Evolutionary conservation across 306 rosid genomes (phyloP).

Genomic region (Canavalia ensiformis): DNA sequence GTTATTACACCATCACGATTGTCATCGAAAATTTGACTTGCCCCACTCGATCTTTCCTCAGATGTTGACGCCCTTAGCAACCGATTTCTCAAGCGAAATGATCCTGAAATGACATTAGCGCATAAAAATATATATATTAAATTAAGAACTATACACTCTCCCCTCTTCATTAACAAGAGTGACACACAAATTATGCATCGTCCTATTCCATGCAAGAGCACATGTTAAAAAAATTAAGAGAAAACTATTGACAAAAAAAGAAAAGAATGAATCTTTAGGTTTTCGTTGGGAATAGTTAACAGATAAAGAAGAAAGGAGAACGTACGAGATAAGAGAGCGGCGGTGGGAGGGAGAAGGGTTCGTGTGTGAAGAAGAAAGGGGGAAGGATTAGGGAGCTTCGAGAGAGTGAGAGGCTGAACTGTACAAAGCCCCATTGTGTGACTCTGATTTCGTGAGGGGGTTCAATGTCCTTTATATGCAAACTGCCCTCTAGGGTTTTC

Average conservation of each 20-base stretch:
- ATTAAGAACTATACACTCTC: neutral
- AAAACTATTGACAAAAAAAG: neutral
- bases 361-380: slow-evolving; percentile 32
- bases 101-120: slow-evolving; percentile 45
- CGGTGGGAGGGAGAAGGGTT: slow-evolving; percentile 5
- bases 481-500: slow-evolving; percentile 52
- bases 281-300: slow-evolving; percentile 1
- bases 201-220: no score
- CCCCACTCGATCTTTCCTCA: slow-evolving; percentile 54
- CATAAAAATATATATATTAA: neutral
- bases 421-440: slow-evolving; percentile 47
- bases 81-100: slow-evolving; percentile 42
- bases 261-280: neutral
- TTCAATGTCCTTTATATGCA: slow-evolving; percentile 31
- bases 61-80: slow-evolving; percentile 46
- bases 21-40: slow-evolving; percentile 39
- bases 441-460: neutral
- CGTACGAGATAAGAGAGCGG: slow-evolving; percentile 49
- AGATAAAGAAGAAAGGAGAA: slow-evolving; percentile 36
- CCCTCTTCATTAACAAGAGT: neutral
- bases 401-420: slow-evolving; percentile 41
- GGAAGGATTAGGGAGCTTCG: slow-evolving; percentile 30
- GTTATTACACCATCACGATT: slow-evolving; percentile 45
- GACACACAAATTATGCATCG: no score
- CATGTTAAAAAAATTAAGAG: neutral